These are phyloP conservation scores for Stagonosporopsis vannaccii DNA, from an alignment of 2,329 filamentous ascomycete genomes.

Conservation along the genomic window DNA sequence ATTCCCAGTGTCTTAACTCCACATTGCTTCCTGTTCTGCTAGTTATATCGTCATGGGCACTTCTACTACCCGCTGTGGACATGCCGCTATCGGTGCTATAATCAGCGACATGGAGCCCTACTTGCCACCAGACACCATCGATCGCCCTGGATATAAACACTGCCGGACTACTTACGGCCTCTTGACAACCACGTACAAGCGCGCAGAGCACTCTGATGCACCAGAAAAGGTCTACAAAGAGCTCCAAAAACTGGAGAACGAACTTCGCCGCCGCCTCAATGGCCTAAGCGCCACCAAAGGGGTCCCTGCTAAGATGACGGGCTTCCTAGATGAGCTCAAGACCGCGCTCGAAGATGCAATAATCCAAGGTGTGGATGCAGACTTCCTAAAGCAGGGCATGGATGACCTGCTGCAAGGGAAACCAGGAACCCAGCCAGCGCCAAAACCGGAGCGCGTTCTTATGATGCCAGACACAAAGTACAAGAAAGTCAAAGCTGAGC, in stretches of 20 bases:
- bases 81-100: slow-evolving; percentile 26
- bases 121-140: slow-evolving; percentile 26
- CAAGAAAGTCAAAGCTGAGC: slow-evolving; percentile 22
- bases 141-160: slow-evolving; percentile 22
- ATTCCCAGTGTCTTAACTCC: not conserved
- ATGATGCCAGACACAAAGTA: slow-evolving; percentile 24
- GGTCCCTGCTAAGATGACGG: slow-evolving; percentile 27
- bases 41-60: not conserved
- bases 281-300: slow-evolving; percentile 25
- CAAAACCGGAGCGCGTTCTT: slow-evolving; percentile 18
- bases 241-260: slow-evolving; percentile 22
- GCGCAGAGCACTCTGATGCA: slow-evolving; percentile 12
- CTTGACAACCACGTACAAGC: slow-evolving; percentile 23
- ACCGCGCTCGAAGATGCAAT: slow-evolving; percentile 20
- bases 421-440: slow-evolving; percentile 6
- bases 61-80: slow-evolving; percentile 13
- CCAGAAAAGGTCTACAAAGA: slow-evolving; percentile 29
- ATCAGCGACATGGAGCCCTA: slow-evolving; percentile 27
- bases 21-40: not conserved
- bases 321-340: slow-evolving; percentile 26
- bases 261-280: slow-evolving; percentile 24
- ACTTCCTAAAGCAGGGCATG: slow-evolving; percentile 19
- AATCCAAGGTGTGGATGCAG: slow-evolving; percentile 12
- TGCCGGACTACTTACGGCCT: slow-evolving; percentile 31
- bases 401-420: slow-evolving; percentile 18